Evolutionary conservation across 106 monocot species (phyloP).

Genomic region (Platanthera zijinensis): DNA sequence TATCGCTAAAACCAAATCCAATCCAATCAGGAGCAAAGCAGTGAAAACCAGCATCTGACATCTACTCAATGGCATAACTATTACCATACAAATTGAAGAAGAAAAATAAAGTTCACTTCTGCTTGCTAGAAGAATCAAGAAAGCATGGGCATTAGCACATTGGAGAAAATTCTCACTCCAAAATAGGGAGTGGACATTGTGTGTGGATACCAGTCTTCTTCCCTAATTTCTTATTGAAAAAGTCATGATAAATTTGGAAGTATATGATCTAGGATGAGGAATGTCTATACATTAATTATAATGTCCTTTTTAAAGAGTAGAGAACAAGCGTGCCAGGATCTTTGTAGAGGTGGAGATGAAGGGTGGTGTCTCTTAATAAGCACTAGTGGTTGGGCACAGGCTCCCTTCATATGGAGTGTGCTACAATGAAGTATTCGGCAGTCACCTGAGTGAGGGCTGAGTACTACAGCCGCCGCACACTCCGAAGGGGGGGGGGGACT

Average conservation of each 20-base stretch:
- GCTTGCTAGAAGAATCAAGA: not conserved
- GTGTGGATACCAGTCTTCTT: not conserved
- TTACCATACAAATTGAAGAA: constrained; percentile 3
- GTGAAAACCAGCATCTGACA: constrained; percentile 84
- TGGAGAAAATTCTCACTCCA: not conserved
- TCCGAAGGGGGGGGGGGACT: no score
- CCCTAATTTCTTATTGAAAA: not conserved
- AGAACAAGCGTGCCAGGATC: not conserved
- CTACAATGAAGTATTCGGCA: no score
- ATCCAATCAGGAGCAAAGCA: constrained; percentile 99
- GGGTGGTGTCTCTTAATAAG: not conserved
- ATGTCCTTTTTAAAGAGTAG: not conserved
- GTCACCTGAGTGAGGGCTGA: no score
- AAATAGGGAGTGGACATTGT: not conserved
- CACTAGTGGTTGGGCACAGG: no score
- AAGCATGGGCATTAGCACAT: not conserved
- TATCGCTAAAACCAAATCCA: constrained; percentile 99
- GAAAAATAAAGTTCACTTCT: not conserved
- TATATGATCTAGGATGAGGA: not conserved
- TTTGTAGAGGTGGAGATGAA: not conserved
- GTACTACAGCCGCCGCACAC: no score
- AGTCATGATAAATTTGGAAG: not conserved
- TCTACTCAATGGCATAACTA: constrained; percentile 32
- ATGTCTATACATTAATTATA: not conserved
- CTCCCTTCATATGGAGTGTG: no score